phyloP scores from a whole-genome alignment of 1,284 basidiomycete genomes.

The Xerocomus tenax region DNA sequence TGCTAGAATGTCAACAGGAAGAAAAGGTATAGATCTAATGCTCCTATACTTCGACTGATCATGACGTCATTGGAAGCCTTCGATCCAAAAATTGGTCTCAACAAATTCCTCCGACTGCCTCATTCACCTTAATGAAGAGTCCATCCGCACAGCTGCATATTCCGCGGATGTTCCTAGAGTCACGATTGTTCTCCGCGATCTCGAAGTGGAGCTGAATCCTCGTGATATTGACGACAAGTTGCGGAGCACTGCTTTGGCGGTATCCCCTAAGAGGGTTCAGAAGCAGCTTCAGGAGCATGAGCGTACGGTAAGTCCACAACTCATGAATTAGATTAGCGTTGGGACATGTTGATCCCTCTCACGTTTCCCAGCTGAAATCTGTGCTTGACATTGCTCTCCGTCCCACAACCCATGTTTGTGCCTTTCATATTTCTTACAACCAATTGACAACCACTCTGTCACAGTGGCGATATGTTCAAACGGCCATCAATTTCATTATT shows the following conservation, averaged over 20 bases:
- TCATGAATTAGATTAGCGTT: background rate
- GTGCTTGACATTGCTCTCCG: conserved; percentile 63
- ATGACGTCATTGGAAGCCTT: conserved; percentile 48
- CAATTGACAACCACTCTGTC: conserved; percentile 7
- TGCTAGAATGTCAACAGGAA: conserved; percentile 83
- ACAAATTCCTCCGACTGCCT: conserved; percentile 65
- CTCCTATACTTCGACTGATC: conserved; percentile 1
- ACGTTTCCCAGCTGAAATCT: conserved; percentile 41
- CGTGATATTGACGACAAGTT: conserved; percentile 39
- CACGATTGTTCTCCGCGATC: conserved; percentile 37
- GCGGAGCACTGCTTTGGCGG: conserved; percentile 37
- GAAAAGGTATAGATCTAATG: conserved; percentile 58
- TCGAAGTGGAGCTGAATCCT: conserved; percentile 44
- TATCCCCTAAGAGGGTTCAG: conserved; percentile 35
- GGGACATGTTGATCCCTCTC: conserved; percentile 7
- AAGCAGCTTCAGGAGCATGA: conserved; percentile 42
- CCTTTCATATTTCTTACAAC: background rate
- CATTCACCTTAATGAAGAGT: conserved; percentile 52
- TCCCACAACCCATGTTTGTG: conserved; percentile 63
- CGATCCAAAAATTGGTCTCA: conserved; percentile 80
- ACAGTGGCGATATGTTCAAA: conserved; percentile 87
- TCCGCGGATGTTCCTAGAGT: conserved; percentile 41
- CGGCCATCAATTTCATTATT: conserved; percentile 65
- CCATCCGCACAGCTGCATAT: conserved; percentile 53
- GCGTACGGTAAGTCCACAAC: conserved; percentile 36